A percentile compares a stretch with the other conserved stretches of the same genome.
These are phyloP conservation scores for Sugiyamaella floridensis DNA, from an alignment of 805 yeast species.

Conservation along the genomic window DNA sequence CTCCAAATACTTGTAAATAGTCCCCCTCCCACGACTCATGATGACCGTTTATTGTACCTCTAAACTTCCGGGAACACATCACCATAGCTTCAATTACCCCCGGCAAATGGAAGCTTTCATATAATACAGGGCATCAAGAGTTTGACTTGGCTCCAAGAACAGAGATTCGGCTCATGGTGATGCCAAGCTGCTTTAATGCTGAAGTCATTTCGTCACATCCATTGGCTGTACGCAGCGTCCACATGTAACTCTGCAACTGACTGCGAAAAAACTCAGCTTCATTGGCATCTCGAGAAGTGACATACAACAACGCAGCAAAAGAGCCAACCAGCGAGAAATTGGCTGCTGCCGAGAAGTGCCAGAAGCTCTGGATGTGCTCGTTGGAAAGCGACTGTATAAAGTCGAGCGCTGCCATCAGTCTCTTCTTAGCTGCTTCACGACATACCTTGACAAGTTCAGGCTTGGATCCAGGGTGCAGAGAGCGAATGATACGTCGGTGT, in stretches of 20 bases:
- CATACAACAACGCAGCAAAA: conserved; percentile 74
- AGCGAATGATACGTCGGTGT: conserved; percentile 47
- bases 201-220: conserved; percentile 73
- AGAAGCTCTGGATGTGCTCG: conserved; percentile 80
- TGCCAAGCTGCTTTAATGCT: conserved; percentile 65
- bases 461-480: conserved; percentile 38
- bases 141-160: conserved; percentile 15
- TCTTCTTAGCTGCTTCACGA: conserved; percentile 75
- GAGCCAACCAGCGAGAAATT: conserved; percentile 80
- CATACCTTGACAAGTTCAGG: conserved; percentile 58
- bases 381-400: conserved; percentile 68
- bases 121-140: background rate
- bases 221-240: conserved; percentile 66
- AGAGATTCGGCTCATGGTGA: conserved; percentile 68
- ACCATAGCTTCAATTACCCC: no score
- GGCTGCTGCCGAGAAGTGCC: conserved; percentile 78
- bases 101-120: no score
- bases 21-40: background rate
- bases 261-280: conserved; percentile 61
- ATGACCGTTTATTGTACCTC: no score
- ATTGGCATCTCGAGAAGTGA: conserved; percentile 48
- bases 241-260: conserved; percentile 66
- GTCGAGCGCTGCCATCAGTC: conserved; percentile 75
- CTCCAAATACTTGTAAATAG: background rate
- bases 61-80: no score